A percentile compares a stretch with the other conserved stretches of the same genome.
Conservation (phyloP, 257 asterid species). For the Craterostigma plantagineum region DNA sequence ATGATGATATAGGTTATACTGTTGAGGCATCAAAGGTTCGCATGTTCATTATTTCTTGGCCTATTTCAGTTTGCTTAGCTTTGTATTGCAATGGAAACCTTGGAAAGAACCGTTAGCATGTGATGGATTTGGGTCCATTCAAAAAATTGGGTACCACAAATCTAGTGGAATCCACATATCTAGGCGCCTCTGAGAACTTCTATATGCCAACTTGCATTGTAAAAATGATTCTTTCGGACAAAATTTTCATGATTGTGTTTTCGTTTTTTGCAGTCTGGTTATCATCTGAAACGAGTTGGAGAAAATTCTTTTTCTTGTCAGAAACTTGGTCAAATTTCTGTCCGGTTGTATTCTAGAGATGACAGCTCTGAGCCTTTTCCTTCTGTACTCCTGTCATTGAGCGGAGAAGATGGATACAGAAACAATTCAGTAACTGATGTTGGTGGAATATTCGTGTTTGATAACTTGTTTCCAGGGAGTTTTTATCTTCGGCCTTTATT, state of each 20-base stretch:
- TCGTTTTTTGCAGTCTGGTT: constrained; percentile 64
- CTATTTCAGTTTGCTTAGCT: no score
- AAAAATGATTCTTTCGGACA: neutral
- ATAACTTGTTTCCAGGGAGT: constrained; percentile 80
- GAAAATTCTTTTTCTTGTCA: constrained; percentile 68
- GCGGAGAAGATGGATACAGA: constrained; percentile 97
- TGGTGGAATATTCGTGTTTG: constrained; percentile 65
- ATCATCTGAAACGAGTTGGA: constrained; percentile 63
- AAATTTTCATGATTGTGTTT: constrained; percentile 4
- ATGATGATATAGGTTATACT: constrained; percentile 63
- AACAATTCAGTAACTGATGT: constrained; percentile 76
- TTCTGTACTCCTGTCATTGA: constrained; percentile 74
- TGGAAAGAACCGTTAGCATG: no score
- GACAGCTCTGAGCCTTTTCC: constrained; percentile 61
- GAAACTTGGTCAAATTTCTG: constrained; percentile 73
- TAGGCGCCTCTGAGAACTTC: no score
- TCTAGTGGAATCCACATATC: no score
- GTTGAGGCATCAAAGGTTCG: constrained; percentile 83
- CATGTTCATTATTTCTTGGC: constrained; percentile 3
- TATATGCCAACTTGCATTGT: no score
- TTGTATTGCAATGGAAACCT: no score
- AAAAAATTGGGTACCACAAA: no score
- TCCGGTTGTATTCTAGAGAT: constrained; percentile 47
- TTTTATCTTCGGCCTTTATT: constrained; percentile 89
- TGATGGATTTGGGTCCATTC: no score